These are phyloP conservation scores for Fusarium setosum DNA, from an alignment of 2,329 filamentous ascomycete species.

Conservation along the genomic window DNA sequence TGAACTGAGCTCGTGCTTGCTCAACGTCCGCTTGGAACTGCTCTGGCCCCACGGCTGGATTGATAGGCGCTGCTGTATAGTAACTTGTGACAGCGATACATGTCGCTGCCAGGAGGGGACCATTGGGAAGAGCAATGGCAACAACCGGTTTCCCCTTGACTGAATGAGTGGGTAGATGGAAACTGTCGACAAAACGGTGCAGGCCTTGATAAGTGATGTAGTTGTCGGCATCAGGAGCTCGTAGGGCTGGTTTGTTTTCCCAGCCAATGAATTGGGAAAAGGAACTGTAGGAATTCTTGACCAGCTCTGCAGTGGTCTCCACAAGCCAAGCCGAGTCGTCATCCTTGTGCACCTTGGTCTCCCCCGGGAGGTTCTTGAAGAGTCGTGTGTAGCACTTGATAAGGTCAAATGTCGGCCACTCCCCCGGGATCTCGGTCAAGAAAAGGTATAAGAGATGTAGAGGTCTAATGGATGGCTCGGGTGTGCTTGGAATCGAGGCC, in stretches of 20 bases:
- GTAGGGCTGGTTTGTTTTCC: slow-evolving; percentile 43
- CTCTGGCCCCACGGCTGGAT: slow-evolving; percentile 58
- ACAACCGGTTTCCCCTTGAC: slow-evolving; percentile 54
- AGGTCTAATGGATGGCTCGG: slow-evolving; percentile 34
- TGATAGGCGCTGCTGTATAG: slow-evolving; percentile 64
- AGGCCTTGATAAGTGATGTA: slow-evolving; percentile 49
- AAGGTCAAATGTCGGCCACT: slow-evolving; percentile 44
- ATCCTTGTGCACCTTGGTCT: slow-evolving; percentile 43
- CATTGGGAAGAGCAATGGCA: slow-evolving; percentile 64
- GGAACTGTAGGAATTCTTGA: slow-evolving; percentile 49
- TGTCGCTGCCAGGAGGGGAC: slow-evolving; percentile 62
- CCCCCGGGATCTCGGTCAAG: slow-evolving; percentile 39
- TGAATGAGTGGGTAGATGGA: slow-evolving; percentile 43
- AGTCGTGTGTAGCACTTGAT: slow-evolving; percentile 50
- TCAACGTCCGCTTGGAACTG: slow-evolving; percentile 63
- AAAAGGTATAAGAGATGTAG: slow-evolving; percentile 41
- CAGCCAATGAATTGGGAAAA: slow-evolving; percentile 52
- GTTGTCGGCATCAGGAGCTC: slow-evolving; percentile 34
- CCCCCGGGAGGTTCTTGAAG: slow-evolving; percentile 51
- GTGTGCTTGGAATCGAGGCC: slow-evolving; percentile 33
- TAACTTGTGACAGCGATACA: slow-evolving; percentile 61
- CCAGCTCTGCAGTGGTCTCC: slow-evolving; percentile 31
- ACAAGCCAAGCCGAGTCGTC: slow-evolving; percentile 25
- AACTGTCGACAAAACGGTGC: slow-evolving; percentile 46
- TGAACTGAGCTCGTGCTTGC: slow-evolving; percentile 57